A percentile compares a stretch with the other conserved stretches of the same genome.
Evolutionary conservation across 1,139 yeast species (phyloP).

Genomic region (Saccharomyces hybrid): DNA sequence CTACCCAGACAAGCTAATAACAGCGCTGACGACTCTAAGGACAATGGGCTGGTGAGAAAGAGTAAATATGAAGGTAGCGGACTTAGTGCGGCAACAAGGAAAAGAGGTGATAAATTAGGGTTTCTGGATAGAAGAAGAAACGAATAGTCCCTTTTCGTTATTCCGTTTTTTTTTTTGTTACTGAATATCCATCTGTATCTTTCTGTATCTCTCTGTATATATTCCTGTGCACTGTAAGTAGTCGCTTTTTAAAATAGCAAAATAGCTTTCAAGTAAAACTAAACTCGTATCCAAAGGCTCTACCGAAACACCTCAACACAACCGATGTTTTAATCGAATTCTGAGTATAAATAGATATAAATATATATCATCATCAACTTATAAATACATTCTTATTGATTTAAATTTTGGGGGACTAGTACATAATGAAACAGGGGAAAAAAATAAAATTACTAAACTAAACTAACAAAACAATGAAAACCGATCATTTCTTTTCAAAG

Average conservation of each 20-base stretch:
- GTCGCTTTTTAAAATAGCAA: not conserved
- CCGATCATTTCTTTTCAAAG: constrained; percentile 36
- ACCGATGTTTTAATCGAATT: too few species aligned
- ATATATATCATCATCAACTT: not conserved
- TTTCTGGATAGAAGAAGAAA: constrained; percentile 29
- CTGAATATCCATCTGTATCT: too few species aligned
- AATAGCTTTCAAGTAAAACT: too few species aligned
- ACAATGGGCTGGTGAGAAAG: constrained; percentile 34
- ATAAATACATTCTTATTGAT: not conserved
- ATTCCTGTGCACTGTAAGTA: not conserved
- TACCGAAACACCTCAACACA: too few species aligned
- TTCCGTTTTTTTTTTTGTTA: too few species aligned
- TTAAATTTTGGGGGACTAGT: not conserved
- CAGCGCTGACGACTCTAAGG: constrained; percentile 12
- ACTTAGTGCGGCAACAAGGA: constrained; percentile 42
- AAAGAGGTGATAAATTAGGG: constrained; percentile 34
- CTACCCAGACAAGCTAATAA: constrained; percentile 12
- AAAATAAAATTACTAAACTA: constrained; percentile 2
- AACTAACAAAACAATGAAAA: not conserved
- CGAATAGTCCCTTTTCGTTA: constrained; percentile 3
- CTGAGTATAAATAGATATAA: not conserved
- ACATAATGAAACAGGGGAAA: constrained; percentile 3
- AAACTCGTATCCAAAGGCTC: too few species aligned
- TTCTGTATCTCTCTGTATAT: not conserved
- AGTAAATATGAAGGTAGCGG: constrained; percentile 65